phyloP scores from a whole-genome alignment of 2,329 filamentous ascomycete species.

The Westerdykella ornata region DNA sequence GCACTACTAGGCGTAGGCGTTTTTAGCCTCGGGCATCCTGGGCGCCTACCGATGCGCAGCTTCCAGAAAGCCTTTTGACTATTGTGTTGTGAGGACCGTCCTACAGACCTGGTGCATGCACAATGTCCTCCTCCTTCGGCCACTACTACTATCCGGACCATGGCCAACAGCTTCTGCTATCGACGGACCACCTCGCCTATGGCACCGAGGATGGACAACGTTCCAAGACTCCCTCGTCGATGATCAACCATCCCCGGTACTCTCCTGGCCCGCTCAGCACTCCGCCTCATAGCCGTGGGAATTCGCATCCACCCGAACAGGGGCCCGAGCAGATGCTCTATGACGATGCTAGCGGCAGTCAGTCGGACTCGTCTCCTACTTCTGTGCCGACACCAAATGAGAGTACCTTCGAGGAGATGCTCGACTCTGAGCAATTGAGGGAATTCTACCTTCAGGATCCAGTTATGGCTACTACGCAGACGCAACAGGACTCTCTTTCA shows the following conservation, averaged over 20 bases:
- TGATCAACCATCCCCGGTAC: slow-evolving; percentile 29
- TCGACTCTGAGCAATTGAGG: slow-evolving; percentile 21
- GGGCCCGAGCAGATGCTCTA: slow-evolving; percentile 26
- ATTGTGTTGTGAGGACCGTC: slow-evolving; percentile 9
- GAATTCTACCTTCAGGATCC: slow-evolving; percentile 24
- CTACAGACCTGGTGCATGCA: slow-evolving; percentile 15
- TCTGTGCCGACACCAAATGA: slow-evolving; percentile 32
- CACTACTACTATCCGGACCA: slow-evolving; percentile 18
- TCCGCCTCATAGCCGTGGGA: slow-evolving; percentile 27
- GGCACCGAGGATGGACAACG: slow-evolving; percentile 20
- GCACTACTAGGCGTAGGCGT: slow-evolving; percentile 20
- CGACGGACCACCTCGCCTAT: slow-evolving; percentile 17
- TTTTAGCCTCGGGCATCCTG: slow-evolving; percentile 18
- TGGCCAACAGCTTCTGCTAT: slow-evolving; percentile 13
- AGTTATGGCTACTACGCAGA: slow-evolving; percentile 21
- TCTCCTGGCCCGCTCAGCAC: slow-evolving; percentile 32
- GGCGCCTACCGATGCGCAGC: slow-evolving; percentile 25
- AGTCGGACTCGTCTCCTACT: slow-evolving; percentile 29
- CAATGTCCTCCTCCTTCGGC: slow-evolving; percentile 27
- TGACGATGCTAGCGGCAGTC: slow-evolving; percentile 22
- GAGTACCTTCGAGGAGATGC: slow-evolving; percentile 28
- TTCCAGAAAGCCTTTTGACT: slow-evolving; percentile 14
- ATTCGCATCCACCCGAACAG: slow-evolving; percentile 26
- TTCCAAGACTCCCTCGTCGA: slow-evolving; percentile 32
- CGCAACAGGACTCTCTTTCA: slow-evolving; percentile 16